Conservation (phyloP, 352 stramenopile genomes). For the Phytophthora pini region DNA sequence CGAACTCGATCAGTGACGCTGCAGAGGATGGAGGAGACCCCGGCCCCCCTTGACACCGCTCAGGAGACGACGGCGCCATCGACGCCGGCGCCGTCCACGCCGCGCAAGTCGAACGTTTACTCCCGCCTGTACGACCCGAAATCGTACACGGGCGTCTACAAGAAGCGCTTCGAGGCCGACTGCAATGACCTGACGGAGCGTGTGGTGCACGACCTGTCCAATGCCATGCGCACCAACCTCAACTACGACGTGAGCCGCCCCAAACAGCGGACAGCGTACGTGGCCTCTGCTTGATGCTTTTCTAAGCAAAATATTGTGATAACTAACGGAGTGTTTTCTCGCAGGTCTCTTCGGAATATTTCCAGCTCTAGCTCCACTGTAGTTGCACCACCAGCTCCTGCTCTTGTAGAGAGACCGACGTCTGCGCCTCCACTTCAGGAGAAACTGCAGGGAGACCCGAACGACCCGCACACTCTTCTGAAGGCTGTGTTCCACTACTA, state of each 20-base stretch:
- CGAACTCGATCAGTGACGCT: constrained; percentile 8
- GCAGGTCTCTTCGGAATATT: constrained; percentile 12
- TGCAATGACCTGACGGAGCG: constrained; percentile 55
- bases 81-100: constrained; percentile 12
- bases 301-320: constrained; percentile 5
- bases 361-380: constrained; percentile 9
- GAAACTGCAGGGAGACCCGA: constrained; percentile 64
- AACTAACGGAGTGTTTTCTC: constrained; percentile 2
- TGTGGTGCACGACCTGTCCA: constrained; percentile 60
- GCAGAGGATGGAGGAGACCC: constrained; percentile 24
- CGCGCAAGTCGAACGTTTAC: constrained; percentile 54
- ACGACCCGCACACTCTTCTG: constrained; percentile 83
- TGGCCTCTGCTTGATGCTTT: not conserved
- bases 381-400: constrained; percentile 6
- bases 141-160: constrained; percentile 73
- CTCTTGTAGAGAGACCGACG: constrained; percentile 18
- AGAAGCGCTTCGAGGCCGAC: constrained; percentile 65
- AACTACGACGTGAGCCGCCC: constrained; percentile 56
- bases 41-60: not conserved
- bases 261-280: constrained; percentile 57
- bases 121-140: constrained; percentile 61
- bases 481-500: constrained; percentile 89
- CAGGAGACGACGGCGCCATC: constrained; percentile 9
- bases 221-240: constrained; percentile 62
- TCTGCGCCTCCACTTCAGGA: constrained; percentile 34